These are phyloP conservation scores for Pyrrhoderma noxium DNA, from an alignment of 1,284 basidiomycete genomes.

Conservation along the genomic window DNA sequence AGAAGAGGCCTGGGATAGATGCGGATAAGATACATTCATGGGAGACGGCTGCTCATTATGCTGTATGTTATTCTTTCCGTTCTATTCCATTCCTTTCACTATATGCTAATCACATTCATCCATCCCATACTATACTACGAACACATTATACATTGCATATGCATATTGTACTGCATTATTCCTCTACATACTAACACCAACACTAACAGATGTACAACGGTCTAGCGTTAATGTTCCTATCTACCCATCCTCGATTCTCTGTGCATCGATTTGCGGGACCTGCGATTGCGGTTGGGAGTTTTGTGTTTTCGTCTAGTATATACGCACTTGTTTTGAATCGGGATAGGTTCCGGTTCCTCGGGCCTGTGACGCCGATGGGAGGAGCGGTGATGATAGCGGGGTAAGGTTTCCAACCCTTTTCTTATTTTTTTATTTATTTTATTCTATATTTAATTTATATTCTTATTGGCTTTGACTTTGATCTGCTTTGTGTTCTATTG, in stretches of 20 bases:
- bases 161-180: neutral
- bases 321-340: conserved; percentile 53
- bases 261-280: conserved; percentile 62
- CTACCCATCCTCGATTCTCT: conserved; percentile 63
- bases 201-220: conserved; percentile 66
- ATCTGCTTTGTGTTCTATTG: too few relatives aligned
- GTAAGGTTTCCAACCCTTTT: conserved; percentile 41
- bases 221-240: conserved; percentile 63
- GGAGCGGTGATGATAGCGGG: conserved; percentile 71
- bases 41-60: conserved; percentile 56
- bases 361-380: conserved; percentile 73
- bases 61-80: conserved; percentile 34
- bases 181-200: neutral
- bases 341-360: conserved; percentile 54
- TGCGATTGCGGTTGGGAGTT: conserved; percentile 54
- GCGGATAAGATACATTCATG: conserved; percentile 51
- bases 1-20: conserved; percentile 40
- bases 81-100: conserved; percentile 7
- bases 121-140: too few relatives aligned
- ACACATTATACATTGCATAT: too few relatives aligned
- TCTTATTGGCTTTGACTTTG: too few relatives aligned
- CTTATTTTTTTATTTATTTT: neutral
- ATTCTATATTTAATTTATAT: too few relatives aligned
- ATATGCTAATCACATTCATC: neutral
- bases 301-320: conserved; percentile 70